phyloP scores from a whole-genome alignment of 2,329 filamentous ascomycete genomes.

The Verticillium nonalfalfae region DNA sequence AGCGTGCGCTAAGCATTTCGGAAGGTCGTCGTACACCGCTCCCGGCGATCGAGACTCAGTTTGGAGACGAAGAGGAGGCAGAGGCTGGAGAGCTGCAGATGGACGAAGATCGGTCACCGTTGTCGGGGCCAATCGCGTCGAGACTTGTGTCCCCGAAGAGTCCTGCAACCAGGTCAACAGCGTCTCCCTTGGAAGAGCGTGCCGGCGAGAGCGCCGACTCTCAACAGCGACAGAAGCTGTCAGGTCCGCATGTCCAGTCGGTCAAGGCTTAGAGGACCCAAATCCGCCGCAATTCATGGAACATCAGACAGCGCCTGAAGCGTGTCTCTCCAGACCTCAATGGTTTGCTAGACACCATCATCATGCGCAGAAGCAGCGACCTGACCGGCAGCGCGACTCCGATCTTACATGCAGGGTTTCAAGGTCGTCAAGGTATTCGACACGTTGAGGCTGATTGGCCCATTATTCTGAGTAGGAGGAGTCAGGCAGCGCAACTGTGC shows the following conservation, averaged over 20 bases:
- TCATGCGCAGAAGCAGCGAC: background rate
- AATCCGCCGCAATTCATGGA: background rate
- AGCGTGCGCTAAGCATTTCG: conserved; percentile 52
- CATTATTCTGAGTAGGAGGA: background rate
- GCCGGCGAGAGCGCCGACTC: conserved; percentile 18
- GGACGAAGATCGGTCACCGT: background rate
- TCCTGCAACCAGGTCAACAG: background rate
- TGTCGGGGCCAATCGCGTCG: background rate
- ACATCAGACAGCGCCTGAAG: background rate
- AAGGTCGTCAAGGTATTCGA: background rate
- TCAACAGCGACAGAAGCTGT: conserved; percentile 15
- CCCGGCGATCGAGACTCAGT: conserved; percentile 40
- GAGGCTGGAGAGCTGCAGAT: background rate
- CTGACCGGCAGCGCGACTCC: background rate
- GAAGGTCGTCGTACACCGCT: conserved; percentile 52
- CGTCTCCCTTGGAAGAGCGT: conserved; percentile 2
- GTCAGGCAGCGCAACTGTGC: background rate
- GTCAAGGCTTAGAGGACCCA: conserved; percentile 20
- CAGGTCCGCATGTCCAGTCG: conserved; percentile 22
- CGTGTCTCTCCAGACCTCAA: background rate
- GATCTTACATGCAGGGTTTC: background rate
- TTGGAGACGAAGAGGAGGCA: conserved; percentile 13
- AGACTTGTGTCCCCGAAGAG: background rate
- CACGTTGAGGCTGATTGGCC: background rate
- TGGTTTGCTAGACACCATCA: background rate